Conservation (phyloP, 495 filamentous ascomycete species). For the Hypoxylon cercidicola region DNA sequence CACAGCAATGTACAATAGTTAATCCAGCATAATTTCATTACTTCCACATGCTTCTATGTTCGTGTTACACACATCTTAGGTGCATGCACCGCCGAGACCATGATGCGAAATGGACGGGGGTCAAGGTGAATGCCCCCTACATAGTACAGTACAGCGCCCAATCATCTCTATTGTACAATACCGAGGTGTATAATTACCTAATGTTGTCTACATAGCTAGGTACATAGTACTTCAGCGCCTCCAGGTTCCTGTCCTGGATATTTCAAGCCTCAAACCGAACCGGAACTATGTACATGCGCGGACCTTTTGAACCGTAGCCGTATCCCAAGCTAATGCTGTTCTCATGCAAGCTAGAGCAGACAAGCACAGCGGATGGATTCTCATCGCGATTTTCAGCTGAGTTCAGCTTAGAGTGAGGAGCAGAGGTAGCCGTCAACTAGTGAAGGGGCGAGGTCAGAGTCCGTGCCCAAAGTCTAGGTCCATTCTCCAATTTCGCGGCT, state of each 20-base stretch:
- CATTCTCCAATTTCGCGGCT: no score
- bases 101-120: background rate
- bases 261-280: background rate
- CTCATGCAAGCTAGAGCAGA: background rate
- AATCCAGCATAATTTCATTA: slow-evolving; percentile 20
- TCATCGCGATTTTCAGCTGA: no score
- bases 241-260: background rate
- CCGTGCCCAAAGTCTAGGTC: no score
- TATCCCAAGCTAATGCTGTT: background rate
- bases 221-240: no score
- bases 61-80: background rate
- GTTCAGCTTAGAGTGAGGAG: no score
- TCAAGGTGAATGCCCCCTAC: background rate
- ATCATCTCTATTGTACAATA: no score
- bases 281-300: background rate
- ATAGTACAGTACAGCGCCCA: no score
- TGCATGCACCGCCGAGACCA: background rate
- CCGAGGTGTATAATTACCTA: no score
- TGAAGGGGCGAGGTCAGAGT: no score
- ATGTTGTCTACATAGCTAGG: no score
- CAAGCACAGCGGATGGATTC: no score
- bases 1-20: slow-evolving; percentile 8
- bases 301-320: background rate
- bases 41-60: background rate
- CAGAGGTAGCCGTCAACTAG: no score